Percentiles rank a stretch among this genome's conserved stretches.
Evolutionary conservation across 129 eudicot genomes (phyloP).

Genomic region (Smallanthus sonchifolius): DNA sequence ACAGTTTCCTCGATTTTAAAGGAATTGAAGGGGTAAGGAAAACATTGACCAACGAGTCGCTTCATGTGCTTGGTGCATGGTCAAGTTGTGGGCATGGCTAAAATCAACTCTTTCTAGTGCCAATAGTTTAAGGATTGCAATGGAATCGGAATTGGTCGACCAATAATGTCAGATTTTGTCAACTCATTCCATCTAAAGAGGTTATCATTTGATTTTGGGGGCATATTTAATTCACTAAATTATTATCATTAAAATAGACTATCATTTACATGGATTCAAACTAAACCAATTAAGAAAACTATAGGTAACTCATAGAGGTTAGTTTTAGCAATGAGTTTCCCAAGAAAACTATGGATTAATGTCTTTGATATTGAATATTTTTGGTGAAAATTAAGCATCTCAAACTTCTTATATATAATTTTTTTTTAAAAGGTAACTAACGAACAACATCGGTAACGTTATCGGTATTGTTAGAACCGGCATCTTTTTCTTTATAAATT

Average conservation of each 20-base stretch:
- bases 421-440: too few relatives aligned
- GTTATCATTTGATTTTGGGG: too few relatives aligned
- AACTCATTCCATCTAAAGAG: not conserved
- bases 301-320: not conserved
- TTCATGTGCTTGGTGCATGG: constrained; percentile 16
- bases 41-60: too few relatives aligned
- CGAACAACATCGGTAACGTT: too few relatives aligned
- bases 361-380: not conserved
- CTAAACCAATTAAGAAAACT: not conserved
- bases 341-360: not conserved
- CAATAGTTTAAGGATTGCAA: not conserved
- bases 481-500: too few relatives aligned
- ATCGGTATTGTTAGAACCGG: too few relatives aligned
- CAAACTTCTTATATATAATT: too few relatives aligned
- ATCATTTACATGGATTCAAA: too few relatives aligned
- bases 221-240: not conserved
- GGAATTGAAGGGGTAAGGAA: too few relatives aligned
- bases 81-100: constrained; percentile 30
- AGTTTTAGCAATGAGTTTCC: not conserved
- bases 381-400: not conserved
- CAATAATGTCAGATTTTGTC: constrained; percentile 1
- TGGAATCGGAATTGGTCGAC: constrained; percentile 8
- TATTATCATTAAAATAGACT: not conserved
- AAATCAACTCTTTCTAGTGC: constrained; percentile 25
- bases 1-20: too few relatives aligned